These are phyloP conservation scores for Apiospora aurea DNA, from an alignment of 2,329 filamentous ascomycete genomes.

Conservation along the genomic window DNA sequence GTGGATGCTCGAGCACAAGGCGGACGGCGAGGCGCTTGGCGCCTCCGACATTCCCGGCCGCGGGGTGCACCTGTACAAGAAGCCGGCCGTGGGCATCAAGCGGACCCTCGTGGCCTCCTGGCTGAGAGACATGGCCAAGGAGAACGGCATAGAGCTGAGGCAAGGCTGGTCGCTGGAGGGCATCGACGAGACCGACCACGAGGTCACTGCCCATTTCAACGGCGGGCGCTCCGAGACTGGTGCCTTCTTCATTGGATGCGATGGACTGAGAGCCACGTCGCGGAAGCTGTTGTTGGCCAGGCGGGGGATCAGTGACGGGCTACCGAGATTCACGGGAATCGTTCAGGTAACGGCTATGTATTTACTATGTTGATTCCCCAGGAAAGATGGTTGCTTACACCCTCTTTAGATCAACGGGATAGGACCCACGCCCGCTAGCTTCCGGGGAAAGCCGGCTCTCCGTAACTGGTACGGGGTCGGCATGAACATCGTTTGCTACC, in stretches of 20 bases:
- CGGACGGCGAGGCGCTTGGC: constrained; percentile 32
- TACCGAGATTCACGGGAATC: too few species aligned
- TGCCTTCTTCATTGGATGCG: constrained; percentile 36
- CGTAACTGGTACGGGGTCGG: too few species aligned
- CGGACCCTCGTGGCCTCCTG: constrained; percentile 33
- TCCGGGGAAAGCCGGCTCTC: too few species aligned
- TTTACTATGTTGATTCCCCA: too few species aligned
- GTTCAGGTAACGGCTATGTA: too few species aligned
- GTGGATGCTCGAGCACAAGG: constrained; percentile 31
- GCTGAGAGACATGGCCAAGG: not conserved
- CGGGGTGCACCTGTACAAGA: constrained; percentile 32
- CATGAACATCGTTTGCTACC: too few species aligned
- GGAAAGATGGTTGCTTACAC: too few species aligned
- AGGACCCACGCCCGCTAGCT: too few species aligned
- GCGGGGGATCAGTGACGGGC: too few species aligned
- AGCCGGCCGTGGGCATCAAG: constrained; percentile 34
- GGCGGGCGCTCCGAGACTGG: constrained; percentile 32
- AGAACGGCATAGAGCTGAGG: constrained; percentile 33
- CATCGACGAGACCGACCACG: constrained; percentile 32
- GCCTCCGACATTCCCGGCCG: constrained; percentile 31
- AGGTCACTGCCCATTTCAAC: constrained; percentile 35
- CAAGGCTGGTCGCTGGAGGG: constrained; percentile 36
- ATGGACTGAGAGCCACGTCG: constrained; percentile 18
- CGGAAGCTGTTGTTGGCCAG: too few species aligned
- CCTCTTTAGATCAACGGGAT: too few species aligned